Conservation (phyloP, 1,284 basidiomycete species). For the Pholiota adiposa region DNA sequence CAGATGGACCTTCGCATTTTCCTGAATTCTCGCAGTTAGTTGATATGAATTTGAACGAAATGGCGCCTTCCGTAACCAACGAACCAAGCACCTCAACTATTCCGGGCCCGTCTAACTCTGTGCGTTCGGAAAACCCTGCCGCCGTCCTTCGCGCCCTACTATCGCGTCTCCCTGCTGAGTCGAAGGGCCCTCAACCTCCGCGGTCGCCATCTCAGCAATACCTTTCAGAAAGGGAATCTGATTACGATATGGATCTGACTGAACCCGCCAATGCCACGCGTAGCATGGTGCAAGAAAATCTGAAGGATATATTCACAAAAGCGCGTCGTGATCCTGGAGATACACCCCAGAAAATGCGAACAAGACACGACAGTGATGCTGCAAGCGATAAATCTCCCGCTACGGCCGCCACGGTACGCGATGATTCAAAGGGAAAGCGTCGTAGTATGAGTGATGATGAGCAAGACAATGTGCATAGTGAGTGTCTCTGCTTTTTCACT, state of each 20-base stretch:
- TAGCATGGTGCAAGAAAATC: constrained; percentile 57
- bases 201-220: constrained; percentile 37
- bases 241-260: constrained; percentile 57
- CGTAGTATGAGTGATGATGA: constrained; percentile 74
- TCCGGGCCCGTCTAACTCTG: constrained; percentile 27
- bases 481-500: constrained; percentile 29
- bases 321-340: constrained; percentile 64
- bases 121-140: constrained; percentile 34
- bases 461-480: constrained; percentile 56
- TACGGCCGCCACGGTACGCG: constrained; percentile 44
- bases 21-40: constrained; percentile 34
- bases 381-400: constrained; percentile 64
- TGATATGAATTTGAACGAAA: constrained; percentile 31
- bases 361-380: constrained; percentile 62
- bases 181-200: constrained; percentile 33
- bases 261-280: constrained; percentile 44
- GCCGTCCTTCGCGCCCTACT: constrained; percentile 61
- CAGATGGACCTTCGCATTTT: constrained; percentile 45
- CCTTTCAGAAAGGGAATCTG: constrained; percentile 63
- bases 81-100: constrained; percentile 18
- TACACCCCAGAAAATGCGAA: constrained; percentile 56
- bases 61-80: constrained; percentile 37
- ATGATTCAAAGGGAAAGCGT: constrained; percentile 53
- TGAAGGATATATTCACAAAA: constrained; percentile 65
- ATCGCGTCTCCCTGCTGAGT: constrained; percentile 40